Evolutionary conservation across 345 rosid species (phyloP).

Genomic region (Eucalyptus guilfoylei): DNA sequence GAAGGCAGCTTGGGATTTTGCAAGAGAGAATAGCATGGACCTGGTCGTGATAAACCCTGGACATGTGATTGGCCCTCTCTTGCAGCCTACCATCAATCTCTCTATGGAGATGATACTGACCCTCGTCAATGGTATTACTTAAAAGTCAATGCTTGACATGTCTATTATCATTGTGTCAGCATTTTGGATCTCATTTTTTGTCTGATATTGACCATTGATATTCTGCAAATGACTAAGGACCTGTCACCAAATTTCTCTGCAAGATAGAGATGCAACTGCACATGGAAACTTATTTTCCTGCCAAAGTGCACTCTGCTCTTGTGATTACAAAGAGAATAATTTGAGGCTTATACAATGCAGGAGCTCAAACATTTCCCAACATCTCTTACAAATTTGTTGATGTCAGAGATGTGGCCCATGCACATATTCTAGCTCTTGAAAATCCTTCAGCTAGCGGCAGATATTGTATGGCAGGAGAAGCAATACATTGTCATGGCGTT

Average conservation of each 20-base stretch:
- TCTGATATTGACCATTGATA: background rate
- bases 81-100: conserved; percentile 23
- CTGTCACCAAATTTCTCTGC: background rate
- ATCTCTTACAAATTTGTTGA: background rate
- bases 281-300: background rate
- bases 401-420: conserved; percentile 7
- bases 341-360: background rate
- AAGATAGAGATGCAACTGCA: background rate
- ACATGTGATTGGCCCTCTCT: conserved; percentile 24
- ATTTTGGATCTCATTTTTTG: background rate
- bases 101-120: background rate
- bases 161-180: background rate
- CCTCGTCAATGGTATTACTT: background rate
- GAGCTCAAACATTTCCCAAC: background rate
- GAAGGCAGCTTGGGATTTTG: conserved; percentile 28
- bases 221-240: background rate
- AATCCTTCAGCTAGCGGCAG: conserved; percentile 2
- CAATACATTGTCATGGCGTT: background rate
- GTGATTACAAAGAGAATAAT: background rate
- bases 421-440: conserved; percentile 2
- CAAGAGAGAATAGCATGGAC: conserved; percentile 27
- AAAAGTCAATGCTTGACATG: background rate
- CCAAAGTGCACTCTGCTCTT: background rate
- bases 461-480: background rate
- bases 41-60: conserved; percentile 28